Base-by-base conservation (phyloP, 2,329 filamentous ascomycete species). In the Zasmidium angulare region DNA sequence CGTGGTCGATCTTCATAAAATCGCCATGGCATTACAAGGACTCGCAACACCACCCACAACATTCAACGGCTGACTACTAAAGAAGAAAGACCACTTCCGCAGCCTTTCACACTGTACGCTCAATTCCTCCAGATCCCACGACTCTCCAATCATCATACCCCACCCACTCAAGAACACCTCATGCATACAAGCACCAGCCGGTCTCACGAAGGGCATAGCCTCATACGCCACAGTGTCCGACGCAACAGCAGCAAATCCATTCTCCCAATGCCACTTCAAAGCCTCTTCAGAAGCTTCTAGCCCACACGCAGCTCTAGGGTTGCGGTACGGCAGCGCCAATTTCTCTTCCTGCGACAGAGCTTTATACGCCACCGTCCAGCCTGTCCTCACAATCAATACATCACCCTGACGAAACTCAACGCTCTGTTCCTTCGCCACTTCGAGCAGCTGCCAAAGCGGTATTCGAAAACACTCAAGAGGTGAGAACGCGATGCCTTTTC, bases 351-450 rank as follows among this genome's bases (percentile, higher is more conserved):
- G 60, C 43, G 0, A 50, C 47, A 14, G 52, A 48, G 14, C 52
- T 31, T 29, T 62, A 75, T 2, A 74, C 67, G 22, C 69, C 69
- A 19, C 36, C 63, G 78, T 79, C 67, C 78, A 84, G 9, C 81
- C 80, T 6, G 71, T 77, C 17, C 82, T 77, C 22, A 83, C 75
- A 61, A 84, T 75, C 2, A 84, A 69, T 26, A 84, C 78, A 61
- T 84, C 82, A 14, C 82, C 82, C 54, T 82, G 79, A n/a, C 74
- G 90, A 19, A 82, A 69, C 61, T 79, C 73, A 0, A 79, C 81
- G 3, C 77, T 78, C 65, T 84, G 80, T 3, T 75, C 72, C 21
- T 70, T 69, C 0, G 79, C 76, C 36, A 79, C 78, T 2, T 73
- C 73, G 22, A 59, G 52, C 19, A 59, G 20, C 21, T 59, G 52